phyloP scores from a whole-genome alignment of 192 early-diverging fungal species.

The Coemansia nantahalensis region DNA sequence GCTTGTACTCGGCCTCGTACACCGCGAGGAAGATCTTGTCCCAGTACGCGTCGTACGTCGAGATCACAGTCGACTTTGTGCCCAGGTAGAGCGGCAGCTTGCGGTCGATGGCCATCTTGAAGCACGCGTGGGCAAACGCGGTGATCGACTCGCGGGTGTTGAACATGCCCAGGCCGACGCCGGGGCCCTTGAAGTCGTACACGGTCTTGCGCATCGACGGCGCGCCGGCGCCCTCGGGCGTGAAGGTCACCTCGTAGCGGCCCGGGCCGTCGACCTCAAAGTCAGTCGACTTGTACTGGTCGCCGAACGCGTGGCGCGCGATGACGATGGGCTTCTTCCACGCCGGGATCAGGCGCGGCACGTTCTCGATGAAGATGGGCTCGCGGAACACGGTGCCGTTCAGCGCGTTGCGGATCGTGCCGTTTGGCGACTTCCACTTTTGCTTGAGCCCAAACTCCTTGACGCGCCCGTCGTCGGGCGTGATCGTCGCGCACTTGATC shows the following conservation, averaged over 20 bases:
- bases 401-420: conserved; percentile 94
- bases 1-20: conserved; percentile 82
- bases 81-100: conserved; percentile 92
- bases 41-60: conserved; percentile 96
- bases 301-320: conserved; percentile 96
- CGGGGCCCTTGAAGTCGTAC: conserved; percentile 80
- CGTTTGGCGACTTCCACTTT: conserved; percentile 99
- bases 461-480: conserved; percentile 92
- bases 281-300: conserved; percentile 98
- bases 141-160: conserved; percentile 88
- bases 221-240: conserved; percentile 72
- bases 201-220: conserved; percentile 65
- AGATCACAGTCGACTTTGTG: conserved; percentile 98
- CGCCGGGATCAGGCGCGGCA: conserved; percentile 89
- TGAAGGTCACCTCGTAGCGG: conserved; percentile 87
- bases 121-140: conserved; percentile 94
- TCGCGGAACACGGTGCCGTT: conserved; percentile 98
- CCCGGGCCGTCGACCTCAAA: conserved; percentile 90
- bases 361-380: conserved; percentile 89
- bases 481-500: conserved; percentile 99
- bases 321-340: conserved; percentile 96
- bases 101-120: conserved; percentile 87
- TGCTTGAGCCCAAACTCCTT: conserved; percentile 94
- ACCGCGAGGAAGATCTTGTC: conserved; percentile 95
- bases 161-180: conserved; percentile 97